Evolutionary conservation across 2,329 filamentous ascomycete species (phyloP).

Genomic region (Fusarium sterilihyphosum): DNA sequence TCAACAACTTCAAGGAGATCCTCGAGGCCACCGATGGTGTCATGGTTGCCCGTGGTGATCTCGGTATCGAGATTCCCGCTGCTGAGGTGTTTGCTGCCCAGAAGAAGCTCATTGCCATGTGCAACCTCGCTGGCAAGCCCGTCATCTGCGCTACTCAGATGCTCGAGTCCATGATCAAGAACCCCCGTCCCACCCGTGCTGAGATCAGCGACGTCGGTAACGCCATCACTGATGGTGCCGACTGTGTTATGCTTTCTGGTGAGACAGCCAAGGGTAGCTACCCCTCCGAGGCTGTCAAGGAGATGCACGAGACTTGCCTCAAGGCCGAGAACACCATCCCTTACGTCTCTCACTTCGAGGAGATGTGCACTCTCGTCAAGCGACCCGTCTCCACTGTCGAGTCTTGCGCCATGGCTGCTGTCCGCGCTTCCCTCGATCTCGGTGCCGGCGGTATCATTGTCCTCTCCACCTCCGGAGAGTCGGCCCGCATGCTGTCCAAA

Average conservation of each 20-base stretch:
- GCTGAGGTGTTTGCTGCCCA: slow-evolving; percentile 99
- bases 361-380: slow-evolving; percentile 84
- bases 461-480: slow-evolving; percentile 93
- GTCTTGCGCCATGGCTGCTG: slow-evolving; percentile 96
- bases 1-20: slow-evolving; percentile 99
- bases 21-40: slow-evolving; percentile 96
- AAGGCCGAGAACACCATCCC: slow-evolving; percentile 97
- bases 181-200: slow-evolving; percentile 95
- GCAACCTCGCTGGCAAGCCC: slow-evolving; percentile 98
- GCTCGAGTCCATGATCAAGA: slow-evolving; percentile 99
- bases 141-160: slow-evolving; percentile 99
- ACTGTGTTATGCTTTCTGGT: slow-evolving; percentile 99
- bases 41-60: slow-evolving; percentile 98
- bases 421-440: slow-evolving; percentile 93
- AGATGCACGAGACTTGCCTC: slow-evolving; percentile 99
- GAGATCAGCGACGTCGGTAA: slow-evolving; percentile 99
- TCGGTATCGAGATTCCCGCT: slow-evolving; percentile 96
- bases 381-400: slow-evolving; percentile 89
- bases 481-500: slow-evolving; percentile 95
- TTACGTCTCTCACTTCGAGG: slow-evolving; percentile 96
- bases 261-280: slow-evolving; percentile 99
- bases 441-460: slow-evolving; percentile 97
- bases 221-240: slow-evolving; percentile 94
- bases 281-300: slow-evolving; percentile 87
- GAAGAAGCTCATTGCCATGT: slow-evolving; percentile 99